phyloP scores from a whole-genome alignment of 441 rosid genomes.

The Sinapis alba region DNA sequence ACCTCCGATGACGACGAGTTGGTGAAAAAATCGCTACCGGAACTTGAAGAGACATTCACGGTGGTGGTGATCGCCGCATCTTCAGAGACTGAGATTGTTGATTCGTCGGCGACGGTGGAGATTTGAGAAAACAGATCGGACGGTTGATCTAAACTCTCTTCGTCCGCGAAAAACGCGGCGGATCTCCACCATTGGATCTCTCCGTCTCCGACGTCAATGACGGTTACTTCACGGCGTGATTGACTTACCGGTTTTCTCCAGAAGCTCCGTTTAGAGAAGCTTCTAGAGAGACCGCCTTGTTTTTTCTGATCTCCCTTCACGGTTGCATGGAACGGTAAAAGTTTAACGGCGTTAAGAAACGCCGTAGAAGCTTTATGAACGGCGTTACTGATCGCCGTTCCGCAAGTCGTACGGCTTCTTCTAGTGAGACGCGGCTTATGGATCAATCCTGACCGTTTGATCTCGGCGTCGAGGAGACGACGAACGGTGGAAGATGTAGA shows the following conservation, averaged over 20 bases:
- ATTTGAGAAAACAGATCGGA: constrained; percentile 37
- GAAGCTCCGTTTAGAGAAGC: constrained; percentile 47
- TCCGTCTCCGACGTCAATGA: background rate
- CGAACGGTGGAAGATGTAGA: constrained; percentile 56
- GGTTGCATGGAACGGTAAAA: constrained; percentile 49
- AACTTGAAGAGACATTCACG: constrained; percentile 12
- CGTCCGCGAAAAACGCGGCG: constrained; percentile 44
- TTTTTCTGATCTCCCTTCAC: constrained; percentile 22
- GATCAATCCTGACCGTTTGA: constrained; percentile 42
- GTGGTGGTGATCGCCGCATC: background rate
- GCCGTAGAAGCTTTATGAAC: constrained; percentile 63
- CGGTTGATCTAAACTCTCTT: constrained; percentile 44
- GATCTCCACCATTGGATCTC: constrained; percentile 50
- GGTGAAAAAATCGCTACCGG: constrained; percentile 47
- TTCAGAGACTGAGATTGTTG: constrained; percentile 14
- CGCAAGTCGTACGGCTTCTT: constrained; percentile 36
- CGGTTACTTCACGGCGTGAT: constrained; percentile 21
- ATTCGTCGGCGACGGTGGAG: background rate
- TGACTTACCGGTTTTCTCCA: constrained; percentile 30
- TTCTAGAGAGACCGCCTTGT: constrained; percentile 38
- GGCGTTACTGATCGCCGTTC: constrained; percentile 44
- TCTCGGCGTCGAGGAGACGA: constrained; percentile 65
- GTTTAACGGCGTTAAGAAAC: constrained; percentile 64
- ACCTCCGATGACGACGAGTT: constrained; percentile 26
- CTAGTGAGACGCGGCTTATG: constrained; percentile 36